Conservation (phyloP, 371 early-diverging fungal species). For the Encephalitozoon intestinalis region DNA sequence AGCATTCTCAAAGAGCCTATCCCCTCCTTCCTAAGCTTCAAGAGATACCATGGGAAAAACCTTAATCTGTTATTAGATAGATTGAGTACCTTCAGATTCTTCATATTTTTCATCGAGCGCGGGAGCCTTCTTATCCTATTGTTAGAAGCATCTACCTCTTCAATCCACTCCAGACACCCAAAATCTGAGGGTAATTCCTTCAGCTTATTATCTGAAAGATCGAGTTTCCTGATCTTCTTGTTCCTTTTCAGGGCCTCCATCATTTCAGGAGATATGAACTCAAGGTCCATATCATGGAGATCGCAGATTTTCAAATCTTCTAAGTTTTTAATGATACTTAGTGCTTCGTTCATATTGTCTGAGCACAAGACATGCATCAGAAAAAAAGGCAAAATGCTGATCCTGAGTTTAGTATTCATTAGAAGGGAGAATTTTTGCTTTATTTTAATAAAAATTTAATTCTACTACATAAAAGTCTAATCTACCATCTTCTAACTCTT, state of each 20-base stretch:
- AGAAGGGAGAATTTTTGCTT: neutral
- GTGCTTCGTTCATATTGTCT: neutral
- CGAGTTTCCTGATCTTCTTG: neutral
- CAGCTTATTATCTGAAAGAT: neutral
- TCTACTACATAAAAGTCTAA: neutral
- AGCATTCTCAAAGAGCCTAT: neutral
- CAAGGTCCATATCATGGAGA: neutral
- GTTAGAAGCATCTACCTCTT: neutral
- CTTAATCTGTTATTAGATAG: neutral
- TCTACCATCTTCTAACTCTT: neutral
- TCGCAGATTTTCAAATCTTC: neutral
- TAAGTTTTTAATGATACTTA: neutral
- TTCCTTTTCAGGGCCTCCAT: neutral
- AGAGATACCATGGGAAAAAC: neutral
- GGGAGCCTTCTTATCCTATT: neutral
- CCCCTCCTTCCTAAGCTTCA: neutral
- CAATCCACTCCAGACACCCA: neutral
- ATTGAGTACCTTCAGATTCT: neutral
- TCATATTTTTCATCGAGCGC: neutral
- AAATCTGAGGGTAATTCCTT: neutral
- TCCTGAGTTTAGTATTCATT: neutral
- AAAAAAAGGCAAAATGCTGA: neutral
- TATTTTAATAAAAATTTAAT: neutral
- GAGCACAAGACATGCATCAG: neutral
- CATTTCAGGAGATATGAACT: neutral